These are phyloP conservation scores for Gorgonomyces haynaldii DNA, from an alignment of 192 early-diverging fungal species.

Conservation along the genomic window DNA sequence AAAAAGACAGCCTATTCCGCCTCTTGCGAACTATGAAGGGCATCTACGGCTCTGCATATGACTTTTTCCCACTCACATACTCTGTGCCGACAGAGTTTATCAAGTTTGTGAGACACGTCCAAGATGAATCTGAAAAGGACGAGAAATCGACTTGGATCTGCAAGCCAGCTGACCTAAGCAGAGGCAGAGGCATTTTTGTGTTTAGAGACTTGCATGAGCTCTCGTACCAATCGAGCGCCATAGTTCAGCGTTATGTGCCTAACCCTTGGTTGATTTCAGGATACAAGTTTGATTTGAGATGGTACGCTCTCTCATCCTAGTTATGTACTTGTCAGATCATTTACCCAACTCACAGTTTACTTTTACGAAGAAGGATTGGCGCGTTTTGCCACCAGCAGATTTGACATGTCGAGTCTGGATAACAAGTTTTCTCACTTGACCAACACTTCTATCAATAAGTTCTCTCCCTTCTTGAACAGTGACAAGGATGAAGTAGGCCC, in stretches of 20 bases:
- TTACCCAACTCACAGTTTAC: constrained; percentile 27
- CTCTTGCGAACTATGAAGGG: constrained; percentile 29
- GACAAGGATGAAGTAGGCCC: constrained; percentile 27
- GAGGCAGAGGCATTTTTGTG: constrained; percentile 35
- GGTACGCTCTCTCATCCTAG: constrained; percentile 17
- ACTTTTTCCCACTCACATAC: constrained; percentile 32
- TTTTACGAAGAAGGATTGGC: constrained; percentile 31
- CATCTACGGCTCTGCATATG: constrained; percentile 28
- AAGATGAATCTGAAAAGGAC: constrained; percentile 21
- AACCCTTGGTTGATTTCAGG: constrained; percentile 35
- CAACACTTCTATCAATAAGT: constrained; percentile 45
- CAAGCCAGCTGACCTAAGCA: constrained; percentile 35
- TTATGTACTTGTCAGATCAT: constrained; percentile 32
- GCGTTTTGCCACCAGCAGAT: constrained; percentile 32
- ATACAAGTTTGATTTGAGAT: constrained; percentile 40
- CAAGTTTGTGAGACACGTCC: constrained; percentile 26
- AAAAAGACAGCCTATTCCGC: constrained; percentile 26
- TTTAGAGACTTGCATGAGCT: constrained; percentile 28
- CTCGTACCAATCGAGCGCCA: constrained; percentile 23
- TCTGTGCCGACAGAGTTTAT: constrained; percentile 33
- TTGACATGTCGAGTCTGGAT: constrained; percentile 12
- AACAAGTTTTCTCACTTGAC: constrained; percentile 35
- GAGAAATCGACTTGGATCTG: constrained; percentile 30
- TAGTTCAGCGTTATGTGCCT: constrained; percentile 31
- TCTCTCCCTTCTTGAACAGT: constrained; percentile 17